Evolutionary conservation across 1,139 yeast species (phyloP), one percentile per base, ranked within the genome.

Genomic region (Candida sp.): DNA sequence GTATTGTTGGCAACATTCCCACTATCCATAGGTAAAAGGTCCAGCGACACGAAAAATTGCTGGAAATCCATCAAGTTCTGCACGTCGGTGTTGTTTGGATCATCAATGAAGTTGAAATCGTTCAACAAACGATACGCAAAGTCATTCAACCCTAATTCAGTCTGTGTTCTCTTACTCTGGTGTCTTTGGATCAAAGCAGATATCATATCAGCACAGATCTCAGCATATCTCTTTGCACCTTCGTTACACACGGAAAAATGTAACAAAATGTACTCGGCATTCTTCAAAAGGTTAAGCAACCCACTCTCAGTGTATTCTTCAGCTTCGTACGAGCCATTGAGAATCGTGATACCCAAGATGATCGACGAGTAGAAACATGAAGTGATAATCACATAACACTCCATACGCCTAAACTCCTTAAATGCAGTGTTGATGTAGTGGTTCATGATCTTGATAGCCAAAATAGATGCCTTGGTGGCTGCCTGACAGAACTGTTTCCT

Each of bases 41-140:
- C 63, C 42, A 58, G 62, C 11, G 59, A 53, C 2, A 64, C 64
- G 49, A 67, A 66, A 31, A 54, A 58, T 38, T 57, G 55, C 50
- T 63, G 69, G 50, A 67, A 67, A 43, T 58, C 58, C 34, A 58
- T 50, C 48, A 63, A 53, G 9, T 53, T 50, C 51, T 56, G 59
- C 28, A 60, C 49, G 47, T 60, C 57, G 22, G 38, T 44, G 32
- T 54, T 49, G 43, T 56, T 58, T 8, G 57, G 52, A 30, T 58
- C 63, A 40, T 57, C 55, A 23, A 53, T 51, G 34, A 60, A 60
- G 46, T 54, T 58, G 31, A 54, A 53, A 42, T 56, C 59, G 48
- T 54, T 58, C 27, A 58, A 49, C 3, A 53, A 44, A 25, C 55
- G 45, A 42, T 52, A 54, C 12, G 51, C 55, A 28, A 48, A 39